Percentiles rank a stretch among this genome's conserved stretches.
Evolutionary conservation across 306 rosid species (phyloP).

Genomic region (Ormosia semicastrata): DNA sequence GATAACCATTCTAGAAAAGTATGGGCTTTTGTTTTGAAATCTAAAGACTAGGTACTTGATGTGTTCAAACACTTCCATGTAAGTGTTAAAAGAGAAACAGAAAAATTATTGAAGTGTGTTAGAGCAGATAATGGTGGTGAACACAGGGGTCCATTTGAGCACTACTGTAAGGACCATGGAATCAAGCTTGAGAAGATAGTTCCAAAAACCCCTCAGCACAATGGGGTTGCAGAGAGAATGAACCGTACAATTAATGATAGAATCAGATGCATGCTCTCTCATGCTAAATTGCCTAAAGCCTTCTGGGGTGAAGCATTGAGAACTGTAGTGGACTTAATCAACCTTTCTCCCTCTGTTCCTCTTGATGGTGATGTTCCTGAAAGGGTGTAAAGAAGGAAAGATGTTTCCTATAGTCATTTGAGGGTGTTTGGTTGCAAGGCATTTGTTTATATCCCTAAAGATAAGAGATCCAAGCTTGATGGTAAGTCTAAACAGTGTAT

Average conservation of each 20-base stretch:
- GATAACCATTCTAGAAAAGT: neutral
- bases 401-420: neutral
- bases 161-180: neutral
- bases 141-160: neutral
- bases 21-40: neutral
- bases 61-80: neutral
- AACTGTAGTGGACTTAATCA: no score
- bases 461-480: neutral
- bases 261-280: neutral
- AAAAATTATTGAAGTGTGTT: neutral
- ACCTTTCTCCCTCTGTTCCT: no score
- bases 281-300: no score
- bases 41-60: neutral
- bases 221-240: neutral
- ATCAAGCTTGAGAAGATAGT: neutral
- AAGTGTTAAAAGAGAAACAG: neutral
- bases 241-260: neutral
- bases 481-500: neutral
- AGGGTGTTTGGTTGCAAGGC: neutral
- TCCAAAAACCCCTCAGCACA: neutral
- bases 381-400: neutral
- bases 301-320: no score
- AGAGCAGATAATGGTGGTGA: neutral
- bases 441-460: no score
- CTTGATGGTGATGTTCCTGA: no score